Percentiles rank a stretch among this genome's conserved stretches.
Evolutionary conservation across 768 basidiomycete species (phyloP).

Genomic region (Dictyophora rubrovolvata): DNA sequence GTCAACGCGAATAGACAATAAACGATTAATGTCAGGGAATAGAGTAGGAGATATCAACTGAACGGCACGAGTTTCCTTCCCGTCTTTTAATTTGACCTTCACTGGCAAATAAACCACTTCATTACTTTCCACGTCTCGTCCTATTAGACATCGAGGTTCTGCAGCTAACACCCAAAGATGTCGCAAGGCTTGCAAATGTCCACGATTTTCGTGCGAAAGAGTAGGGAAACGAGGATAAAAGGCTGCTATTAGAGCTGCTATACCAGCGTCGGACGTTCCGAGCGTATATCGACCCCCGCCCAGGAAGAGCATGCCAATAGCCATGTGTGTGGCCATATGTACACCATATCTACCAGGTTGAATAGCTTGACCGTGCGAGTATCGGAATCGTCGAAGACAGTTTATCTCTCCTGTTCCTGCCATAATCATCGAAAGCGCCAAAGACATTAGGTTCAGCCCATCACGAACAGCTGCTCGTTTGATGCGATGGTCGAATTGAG

Average conservation of each 20-base stretch:
- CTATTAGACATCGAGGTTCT: slow-evolving; percentile 86
- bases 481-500: slow-evolving; percentile 80
- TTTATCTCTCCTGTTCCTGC: slow-evolving; percentile 94
- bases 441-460: slow-evolving; percentile 77
- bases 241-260: slow-evolving; percentile 80
- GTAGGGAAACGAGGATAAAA: slow-evolving; percentile 88
- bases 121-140: slow-evolving; percentile 83
- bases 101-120: slow-evolving; percentile 90
- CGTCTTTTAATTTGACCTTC: slow-evolving; percentile 73
- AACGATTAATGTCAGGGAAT: slow-evolving; percentile 76
- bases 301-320: slow-evolving; percentile 85
- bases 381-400: slow-evolving; percentile 75
- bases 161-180: slow-evolving; percentile 95
- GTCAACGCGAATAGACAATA: slow-evolving; percentile 78
- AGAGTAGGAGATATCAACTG: slow-evolving; percentile 88
- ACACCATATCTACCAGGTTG: slow-evolving; percentile 61
- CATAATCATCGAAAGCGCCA: slow-evolving; percentile 89
- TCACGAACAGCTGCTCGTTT: slow-evolving; percentile 80
- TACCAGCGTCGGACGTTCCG: slow-evolving; percentile 84
- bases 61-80: slow-evolving; percentile 48
- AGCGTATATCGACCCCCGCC: slow-evolving; percentile 88
- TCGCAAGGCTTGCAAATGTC: slow-evolving; percentile 84
- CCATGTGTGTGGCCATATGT: slow-evolving; percentile 84
- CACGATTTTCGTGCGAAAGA: slow-evolving; percentile 75
- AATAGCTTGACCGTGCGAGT: slow-evolving; percentile 78